Conservation (phyloP, 75 land plant species). For the Larix kaempferi region DNA sequence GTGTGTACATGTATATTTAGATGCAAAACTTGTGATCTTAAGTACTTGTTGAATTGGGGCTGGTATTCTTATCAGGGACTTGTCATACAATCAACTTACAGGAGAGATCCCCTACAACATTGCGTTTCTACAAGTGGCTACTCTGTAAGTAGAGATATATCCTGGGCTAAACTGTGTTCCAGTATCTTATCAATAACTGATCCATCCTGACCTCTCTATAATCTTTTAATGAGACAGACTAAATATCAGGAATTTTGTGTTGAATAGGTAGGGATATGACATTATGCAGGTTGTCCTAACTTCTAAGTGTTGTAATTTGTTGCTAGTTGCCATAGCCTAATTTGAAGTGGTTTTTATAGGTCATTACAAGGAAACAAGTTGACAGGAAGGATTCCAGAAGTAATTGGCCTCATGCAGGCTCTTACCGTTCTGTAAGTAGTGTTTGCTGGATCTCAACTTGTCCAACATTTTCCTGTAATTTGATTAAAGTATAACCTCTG, state of each 20-base stretch:
- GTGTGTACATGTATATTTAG: background rate
- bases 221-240: background rate
- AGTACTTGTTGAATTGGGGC: background rate
- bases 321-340: background rate
- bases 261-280: background rate
- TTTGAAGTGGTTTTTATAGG: slow-evolving; percentile 14
- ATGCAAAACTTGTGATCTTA: background rate
- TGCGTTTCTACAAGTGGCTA: slow-evolving; percentile 92
- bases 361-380: slow-evolving; percentile 82
- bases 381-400: slow-evolving; percentile 81
- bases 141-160: slow-evolving; percentile 53
- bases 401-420: slow-evolving; percentile 97
- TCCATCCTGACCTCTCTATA: no score
- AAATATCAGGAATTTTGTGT: background rate
- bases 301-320: no score
- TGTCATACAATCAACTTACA: slow-evolving; percentile 73
- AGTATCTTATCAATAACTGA: background rate
- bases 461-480: background rate
- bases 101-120: slow-evolving; percentile 96
- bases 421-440: slow-evolving; percentile 89
- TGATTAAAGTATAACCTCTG: background rate
- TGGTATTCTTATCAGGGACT: slow-evolving; percentile 47
- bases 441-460: background rate
- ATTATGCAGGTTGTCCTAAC: background rate
- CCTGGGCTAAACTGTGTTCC: background rate